Evolutionary conservation across 768 basidiomycete genomes (phyloP).

Genomic region (Nevesoporus exiguus): DNA sequence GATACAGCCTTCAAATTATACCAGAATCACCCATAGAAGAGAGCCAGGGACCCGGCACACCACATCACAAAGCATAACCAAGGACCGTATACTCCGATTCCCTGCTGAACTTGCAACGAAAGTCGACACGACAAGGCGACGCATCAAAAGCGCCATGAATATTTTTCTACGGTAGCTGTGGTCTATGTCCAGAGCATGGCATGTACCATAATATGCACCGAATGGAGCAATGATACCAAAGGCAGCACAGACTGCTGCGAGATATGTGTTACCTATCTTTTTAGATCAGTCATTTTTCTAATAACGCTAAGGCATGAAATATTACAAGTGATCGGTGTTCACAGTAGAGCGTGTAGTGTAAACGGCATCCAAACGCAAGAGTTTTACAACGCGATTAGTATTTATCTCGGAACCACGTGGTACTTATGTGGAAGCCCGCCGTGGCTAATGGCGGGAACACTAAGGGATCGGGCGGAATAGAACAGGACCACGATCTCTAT

Average conservation of each 20-base stretch:
- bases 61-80: too few species aligned
- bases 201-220: conserved; percentile 28
- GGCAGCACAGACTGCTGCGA: conserved; percentile 28
- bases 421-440: too few species aligned
- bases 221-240: conserved; percentile 27
- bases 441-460: too few species aligned
- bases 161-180: conserved; percentile 13
- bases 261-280: conserved; percentile 17
- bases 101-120: neutral
- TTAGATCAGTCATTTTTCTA: neutral
- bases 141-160: neutral
- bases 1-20: too few species aligned
- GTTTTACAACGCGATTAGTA: conserved; percentile 25
- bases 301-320: too few species aligned
- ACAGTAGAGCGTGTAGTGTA: conserved; percentile 25
- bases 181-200: conserved; percentile 31
- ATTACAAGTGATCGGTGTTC: neutral
- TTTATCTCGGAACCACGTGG: conserved; percentile 28
- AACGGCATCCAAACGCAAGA: conserved; percentile 23
- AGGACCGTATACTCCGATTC: neutral
- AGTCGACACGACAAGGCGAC: too few species aligned
- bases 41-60: too few species aligned
- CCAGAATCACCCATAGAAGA: too few species aligned
- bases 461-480: too few species aligned
- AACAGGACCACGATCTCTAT: too few species aligned